Base-by-base conservation (phyloP, 371 early-diverging fungal genomes). In the Mucor lusitanicus region DNA sequence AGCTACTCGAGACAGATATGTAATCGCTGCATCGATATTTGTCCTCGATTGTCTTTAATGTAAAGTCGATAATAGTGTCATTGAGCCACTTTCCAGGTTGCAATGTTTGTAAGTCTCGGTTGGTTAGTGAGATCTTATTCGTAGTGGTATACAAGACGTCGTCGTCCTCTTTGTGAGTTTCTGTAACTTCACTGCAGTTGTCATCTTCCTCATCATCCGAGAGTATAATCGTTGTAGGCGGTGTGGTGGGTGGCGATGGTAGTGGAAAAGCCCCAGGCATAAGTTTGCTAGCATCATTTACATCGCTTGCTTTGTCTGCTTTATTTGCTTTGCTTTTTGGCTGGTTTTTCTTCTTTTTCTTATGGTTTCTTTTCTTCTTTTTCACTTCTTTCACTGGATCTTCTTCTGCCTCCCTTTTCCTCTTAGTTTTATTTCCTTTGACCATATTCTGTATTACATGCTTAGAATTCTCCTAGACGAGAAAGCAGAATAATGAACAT, bases 31-130 rank as follows among this genome's bases (percentile, higher is more conserved):
- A n/a, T 6, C 17, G n/a, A 17, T 32, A 28, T 56, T 28, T 32
- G 6, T 56, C 56, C 19, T 56, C n/a, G 9, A 56, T 28, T 15
- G 30, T 28, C 19, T 32, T 56, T 30, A 56, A 30, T 1, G 32
- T n/a, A 56, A 19, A 56, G 13, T 56, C 56, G 11, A 56, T 32
- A 6, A 87, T 79, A 5, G 83, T 81, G 63, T 87, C 87, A 66
- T 85, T 85, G 21, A 87, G 50, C 87, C 87, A 87, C 39, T 75
- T 59, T 7, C 78, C 71, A 7, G 80, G 79, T 8, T 71, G 65
- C 15, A 87, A 37, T 12, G 83, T 79, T 12, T 65, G 74, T 19
- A 77, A 58, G 58, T 85, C 85, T 56, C 56, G 27, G 3, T 50
- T 23, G 0, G 50, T 50, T 23, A 50, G 23, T 2, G 50, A 50